These are phyloP conservation scores for Phaeosphaeria sp. DNA, from an alignment of 2,329 filamentous ascomycete species.

Conservation along the genomic window DNA sequence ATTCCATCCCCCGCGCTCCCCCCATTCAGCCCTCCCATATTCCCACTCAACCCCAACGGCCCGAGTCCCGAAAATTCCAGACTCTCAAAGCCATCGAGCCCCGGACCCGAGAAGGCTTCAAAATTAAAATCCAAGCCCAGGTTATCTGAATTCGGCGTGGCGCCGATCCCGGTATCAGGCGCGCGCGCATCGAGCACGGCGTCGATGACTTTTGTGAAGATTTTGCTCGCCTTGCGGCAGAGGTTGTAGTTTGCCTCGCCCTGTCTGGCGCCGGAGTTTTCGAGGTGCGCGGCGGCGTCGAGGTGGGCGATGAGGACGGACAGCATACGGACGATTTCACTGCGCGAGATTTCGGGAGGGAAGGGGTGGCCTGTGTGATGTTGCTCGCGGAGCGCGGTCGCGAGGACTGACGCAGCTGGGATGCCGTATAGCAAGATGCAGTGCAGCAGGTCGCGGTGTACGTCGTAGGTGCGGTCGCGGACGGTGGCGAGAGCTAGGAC, in stretches of 20 bases:
- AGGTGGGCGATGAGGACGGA: conserved; percentile 51
- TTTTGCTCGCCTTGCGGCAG: conserved; percentile 38
- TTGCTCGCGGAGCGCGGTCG: conserved; percentile 38
- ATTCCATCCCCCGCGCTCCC: conserved; percentile 5
- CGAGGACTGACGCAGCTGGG: conserved; percentile 37
- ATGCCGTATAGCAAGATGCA: conserved; percentile 39
- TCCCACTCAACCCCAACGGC: conserved; percentile 14
- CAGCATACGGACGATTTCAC: conserved; percentile 49
- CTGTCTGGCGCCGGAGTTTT: conserved; percentile 39
- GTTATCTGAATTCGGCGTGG: conserved; percentile 13
- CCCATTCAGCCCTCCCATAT: conserved; percentile 12
- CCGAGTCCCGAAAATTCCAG: conserved; percentile 32
- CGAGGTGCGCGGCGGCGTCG: conserved; percentile 38
- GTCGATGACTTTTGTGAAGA: conserved; percentile 41
- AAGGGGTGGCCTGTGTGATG: conserved; percentile 35
- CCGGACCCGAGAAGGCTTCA: conserved; percentile 20
- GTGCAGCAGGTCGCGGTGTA: conserved; percentile 39
- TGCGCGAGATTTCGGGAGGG: conserved; percentile 40
- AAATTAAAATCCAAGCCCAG: conserved; percentile 31
- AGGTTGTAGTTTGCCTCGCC: conserved; percentile 45
- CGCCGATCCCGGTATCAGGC: conserved; percentile 7
- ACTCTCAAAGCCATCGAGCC: conserved; percentile 38
- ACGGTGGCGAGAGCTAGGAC: conserved; percentile 35
- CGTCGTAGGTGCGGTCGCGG: conserved; percentile 41
- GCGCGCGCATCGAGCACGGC: conserved; percentile 31